phyloP scores from a whole-genome alignment of 495 filamentous ascomycete species.

The Cryomyces minteri region DNA sequence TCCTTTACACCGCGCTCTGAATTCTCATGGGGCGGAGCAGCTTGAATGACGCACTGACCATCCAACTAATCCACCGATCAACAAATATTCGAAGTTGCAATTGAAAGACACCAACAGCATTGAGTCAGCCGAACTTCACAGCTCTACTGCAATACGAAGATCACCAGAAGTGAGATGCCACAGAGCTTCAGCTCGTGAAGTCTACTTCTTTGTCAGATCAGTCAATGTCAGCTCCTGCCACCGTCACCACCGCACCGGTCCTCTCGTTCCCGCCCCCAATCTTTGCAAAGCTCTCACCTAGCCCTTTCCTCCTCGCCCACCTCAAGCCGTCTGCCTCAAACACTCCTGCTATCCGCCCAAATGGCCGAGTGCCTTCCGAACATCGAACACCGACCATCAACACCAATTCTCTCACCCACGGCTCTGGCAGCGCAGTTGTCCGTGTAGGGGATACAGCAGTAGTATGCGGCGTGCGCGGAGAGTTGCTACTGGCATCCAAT shows the following conservation, averaged over 20 bases:
- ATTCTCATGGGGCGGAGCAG: no score
- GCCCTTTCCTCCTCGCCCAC: slow-evolving; percentile 75
- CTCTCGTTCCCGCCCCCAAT: slow-evolving; percentile 61
- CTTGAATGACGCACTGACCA: no score
- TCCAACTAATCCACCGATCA: no score
- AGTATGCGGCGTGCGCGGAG: slow-evolving; percentile 76
- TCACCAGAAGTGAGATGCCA: no score
- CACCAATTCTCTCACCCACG: slow-evolving; percentile 64
- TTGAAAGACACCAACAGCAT: no score
- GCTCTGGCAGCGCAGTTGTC: slow-evolving; percentile 75
- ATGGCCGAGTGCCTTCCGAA: slow-evolving; percentile 51
- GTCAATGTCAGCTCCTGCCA: neutral
- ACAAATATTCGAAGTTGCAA: no score
- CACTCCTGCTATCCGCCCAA: slow-evolving; percentile 44
- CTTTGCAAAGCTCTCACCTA: slow-evolving; percentile 79
- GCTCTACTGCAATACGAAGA: no score
- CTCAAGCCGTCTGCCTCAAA: slow-evolving; percentile 35
- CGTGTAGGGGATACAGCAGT: slow-evolving; percentile 76
- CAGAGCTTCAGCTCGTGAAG: no score
- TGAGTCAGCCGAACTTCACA: no score
- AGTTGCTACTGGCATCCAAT: slow-evolving; percentile 54
- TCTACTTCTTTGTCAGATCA: no score
- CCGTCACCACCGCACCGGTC: slow-evolving; percentile 18
- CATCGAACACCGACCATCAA: slow-evolving; percentile 55
- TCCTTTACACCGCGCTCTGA: no score